These are phyloP conservation scores for Solanum peruvianum DNA, from an alignment of 257 asterid species.

Conservation along the genomic window DNA sequence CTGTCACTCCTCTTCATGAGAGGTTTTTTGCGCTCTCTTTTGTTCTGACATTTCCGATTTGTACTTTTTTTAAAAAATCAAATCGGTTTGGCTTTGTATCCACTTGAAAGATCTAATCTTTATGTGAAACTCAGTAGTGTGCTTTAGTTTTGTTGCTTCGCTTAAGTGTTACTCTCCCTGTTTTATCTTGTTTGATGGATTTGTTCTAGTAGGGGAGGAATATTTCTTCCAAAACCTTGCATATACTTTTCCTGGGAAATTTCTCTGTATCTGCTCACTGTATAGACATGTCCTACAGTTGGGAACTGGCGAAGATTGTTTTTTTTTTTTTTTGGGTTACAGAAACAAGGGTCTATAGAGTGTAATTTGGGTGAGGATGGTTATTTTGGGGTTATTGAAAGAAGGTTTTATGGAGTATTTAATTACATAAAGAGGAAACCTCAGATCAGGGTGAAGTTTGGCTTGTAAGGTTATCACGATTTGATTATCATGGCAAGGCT, in stretches of 20 bases:
- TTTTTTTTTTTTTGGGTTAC: not conserved
- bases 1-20: constrained; percentile 86
- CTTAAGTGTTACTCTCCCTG: not conserved
- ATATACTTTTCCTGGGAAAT: not conserved
- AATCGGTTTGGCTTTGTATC: not conserved
- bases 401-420: not conserved
- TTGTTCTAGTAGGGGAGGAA: not conserved
- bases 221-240: not conserved
- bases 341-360: not conserved
- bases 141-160: not conserved
- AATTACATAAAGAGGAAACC: not conserved
- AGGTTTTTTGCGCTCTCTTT: constrained; percentile 27
- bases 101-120: not conserved
- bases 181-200: not conserved
- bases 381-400: not conserved
- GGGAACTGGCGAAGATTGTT: not conserved
- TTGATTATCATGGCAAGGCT: not conserved
- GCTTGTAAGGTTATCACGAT: not conserved
- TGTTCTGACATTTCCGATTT: not conserved
- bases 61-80: not conserved
- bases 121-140: not conserved
- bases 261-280: not conserved
- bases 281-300: not conserved
- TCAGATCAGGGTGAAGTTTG: not conserved
- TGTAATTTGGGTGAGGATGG: not conserved